A percentile compares a stretch with the other conserved stretches of the same genome.
Evolutionary conservation across 2,329 filamentous ascomycete species (phyloP).

Genomic region (Fusarium virguliforme): DNA sequence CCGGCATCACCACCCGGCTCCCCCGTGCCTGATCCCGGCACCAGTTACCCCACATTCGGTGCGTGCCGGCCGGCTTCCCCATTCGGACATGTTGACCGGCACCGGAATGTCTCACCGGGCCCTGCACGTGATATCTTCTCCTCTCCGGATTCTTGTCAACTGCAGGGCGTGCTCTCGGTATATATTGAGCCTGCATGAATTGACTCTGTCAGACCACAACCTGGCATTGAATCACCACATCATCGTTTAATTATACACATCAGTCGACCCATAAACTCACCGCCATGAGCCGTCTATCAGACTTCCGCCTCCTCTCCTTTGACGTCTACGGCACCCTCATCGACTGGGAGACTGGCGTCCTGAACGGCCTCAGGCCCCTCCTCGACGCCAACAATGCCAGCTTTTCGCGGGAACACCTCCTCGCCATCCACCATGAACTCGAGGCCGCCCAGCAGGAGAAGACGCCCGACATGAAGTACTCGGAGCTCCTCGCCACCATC

Average conservation of each 20-base stretch:
- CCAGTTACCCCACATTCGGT: slow-evolving; percentile 26
- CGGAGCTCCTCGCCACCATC: slow-evolving; percentile 68
- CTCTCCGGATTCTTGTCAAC: slow-evolving; percentile 32
- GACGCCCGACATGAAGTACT: slow-evolving; percentile 73
- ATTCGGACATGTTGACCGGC: slow-evolving; percentile 27
- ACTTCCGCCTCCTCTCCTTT: slow-evolving; percentile 72
- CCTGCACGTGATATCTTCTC: slow-evolving; percentile 15
- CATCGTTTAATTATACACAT: not conserved
- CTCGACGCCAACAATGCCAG: slow-evolving; percentile 55
- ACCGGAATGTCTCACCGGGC: slow-evolving; percentile 22
- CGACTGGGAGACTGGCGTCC: slow-evolving; percentile 81
- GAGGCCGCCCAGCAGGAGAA: slow-evolving; percentile 68
- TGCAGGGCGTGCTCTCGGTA: slow-evolving; percentile 29
- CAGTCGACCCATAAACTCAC: not conserved
- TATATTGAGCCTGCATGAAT: slow-evolving; percentile 10
- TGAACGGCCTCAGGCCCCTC: slow-evolving; percentile 67
- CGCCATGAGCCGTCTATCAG: slow-evolving; percentile 44
- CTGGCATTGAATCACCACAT: not conserved
- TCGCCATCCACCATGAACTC: slow-evolving; percentile 60
- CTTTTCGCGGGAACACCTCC: slow-evolving; percentile 58
- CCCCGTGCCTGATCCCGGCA: slow-evolving; percentile 17
- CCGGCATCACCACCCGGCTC: slow-evolving; percentile 11
- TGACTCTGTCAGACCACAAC: not conserved
- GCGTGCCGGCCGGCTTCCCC: slow-evolving; percentile 31
- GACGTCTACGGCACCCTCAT: slow-evolving; percentile 88